Evolutionary conservation across 2,329 filamentous ascomycete species (phyloP), one percentile per base, ranked within the genome.

Genomic region (Ilyonectria mors-panacis): DNA sequence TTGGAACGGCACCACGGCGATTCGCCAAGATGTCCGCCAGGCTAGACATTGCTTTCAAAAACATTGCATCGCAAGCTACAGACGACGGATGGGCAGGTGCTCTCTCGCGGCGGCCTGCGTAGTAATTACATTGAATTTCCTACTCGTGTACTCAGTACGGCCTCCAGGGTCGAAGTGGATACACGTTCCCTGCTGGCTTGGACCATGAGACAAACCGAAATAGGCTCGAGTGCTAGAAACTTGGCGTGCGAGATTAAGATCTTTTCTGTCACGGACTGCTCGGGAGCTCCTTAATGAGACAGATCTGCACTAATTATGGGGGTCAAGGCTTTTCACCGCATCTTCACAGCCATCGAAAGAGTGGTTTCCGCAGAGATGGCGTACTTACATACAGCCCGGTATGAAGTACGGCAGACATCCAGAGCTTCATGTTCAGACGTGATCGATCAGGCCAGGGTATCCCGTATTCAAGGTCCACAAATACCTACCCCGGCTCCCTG

Each of bases 401-500:
- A 28, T 33, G 5, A 17, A 10, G 2, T 26, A 21, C 17, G n/a
- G 17, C 8, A 51, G 26, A 30, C 33, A 23, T 33, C 10, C 28
- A 19, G n/a, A 35, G 28, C 28, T 21, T 53, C 30, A 8, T 35
- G 19, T 23, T n/a, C 12, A 53, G 30, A 17, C 7, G n/a, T 21
- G 28, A 51, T 19, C 48, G 6, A 35, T 33, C 28, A 53, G 28
- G 28, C 26, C 26, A 26, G 26, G 26, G 26, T 1, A 42, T 26
- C 42, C 51, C 26, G 26, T 48, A 58, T 42, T 42, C 8, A 13
- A 47, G 42, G 30, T 47, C 54, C 55, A 58, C 39, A 58, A 30
- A 35, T 33, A 19, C 5, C n/a, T 51, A 45, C 55, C 39, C 42
- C 17, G 28, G 12, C 28, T 35, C 42, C 55, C 42, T 35, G 28